phyloP scores from a whole-genome alignment of 345 rosid genomes.

The Eucalyptus erythrocorys region DNA sequence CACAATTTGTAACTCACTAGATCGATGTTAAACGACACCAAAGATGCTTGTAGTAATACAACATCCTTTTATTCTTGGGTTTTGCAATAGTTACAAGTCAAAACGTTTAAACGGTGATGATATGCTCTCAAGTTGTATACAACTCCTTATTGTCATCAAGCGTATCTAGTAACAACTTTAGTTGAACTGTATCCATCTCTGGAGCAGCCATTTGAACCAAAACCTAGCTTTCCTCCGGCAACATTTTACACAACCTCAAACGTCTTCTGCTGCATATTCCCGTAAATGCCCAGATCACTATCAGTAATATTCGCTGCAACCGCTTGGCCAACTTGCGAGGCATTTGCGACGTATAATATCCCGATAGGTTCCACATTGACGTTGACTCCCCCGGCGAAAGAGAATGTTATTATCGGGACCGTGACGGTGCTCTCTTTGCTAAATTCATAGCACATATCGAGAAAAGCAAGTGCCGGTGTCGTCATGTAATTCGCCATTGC shows the following conservation, averaged over 20 bases:
- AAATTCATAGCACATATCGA: constrained; percentile 10
- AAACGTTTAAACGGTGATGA: neutral
- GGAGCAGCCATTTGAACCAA: neutral
- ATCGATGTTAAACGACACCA: neutral
- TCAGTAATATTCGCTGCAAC: neutral
- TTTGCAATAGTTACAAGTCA: neutral
- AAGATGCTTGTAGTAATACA: neutral
- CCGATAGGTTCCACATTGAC: neutral
- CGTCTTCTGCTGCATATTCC: constrained; percentile 3
- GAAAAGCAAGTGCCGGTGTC: neutral
- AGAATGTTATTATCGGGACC: neutral
- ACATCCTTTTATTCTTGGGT: neutral
- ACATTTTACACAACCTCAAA: constrained; percentile 5
- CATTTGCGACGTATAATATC: neutral
- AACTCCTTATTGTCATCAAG: neutral
- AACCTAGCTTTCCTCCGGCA: neutral
- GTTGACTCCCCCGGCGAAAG: neutral
- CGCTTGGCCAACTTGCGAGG: neutral
- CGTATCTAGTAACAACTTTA: neutral
- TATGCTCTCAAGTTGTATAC: neutral
- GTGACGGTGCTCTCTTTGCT: neutral
- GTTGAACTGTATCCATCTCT: neutral
- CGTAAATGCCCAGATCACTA: neutral
- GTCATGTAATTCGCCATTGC: neutral
- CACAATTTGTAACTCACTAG: neutral